Evolutionary conservation across 345 rosid species (phyloP).

Genomic region (Aquilaria yunnanensis): DNA sequence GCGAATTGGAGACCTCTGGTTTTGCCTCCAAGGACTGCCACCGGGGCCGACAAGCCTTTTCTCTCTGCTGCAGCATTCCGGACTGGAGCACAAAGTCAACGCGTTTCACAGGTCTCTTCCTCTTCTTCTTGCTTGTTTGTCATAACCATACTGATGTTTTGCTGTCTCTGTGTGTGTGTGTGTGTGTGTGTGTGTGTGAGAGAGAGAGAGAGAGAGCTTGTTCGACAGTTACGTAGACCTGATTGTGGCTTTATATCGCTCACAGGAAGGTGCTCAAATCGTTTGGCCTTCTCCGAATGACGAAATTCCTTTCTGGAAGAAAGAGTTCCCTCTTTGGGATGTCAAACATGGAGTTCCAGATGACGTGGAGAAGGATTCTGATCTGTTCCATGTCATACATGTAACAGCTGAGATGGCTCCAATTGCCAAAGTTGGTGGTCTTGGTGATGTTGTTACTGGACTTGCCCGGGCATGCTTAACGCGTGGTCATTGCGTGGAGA

Average conservation of each 20-base stretch:
- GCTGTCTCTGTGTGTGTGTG: constrained; percentile 16
- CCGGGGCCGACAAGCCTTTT: neutral
- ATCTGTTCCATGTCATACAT: constrained; percentile 36
- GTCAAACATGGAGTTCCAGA: constrained; percentile 14
- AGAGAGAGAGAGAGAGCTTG: too few relatives aligned
- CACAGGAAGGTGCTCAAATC: constrained; percentile 4
- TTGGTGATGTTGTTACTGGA: constrained; percentile 58
- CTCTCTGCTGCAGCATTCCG: neutral
- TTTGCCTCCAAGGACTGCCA: neutral
- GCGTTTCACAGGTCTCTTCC: constrained; percentile 6
- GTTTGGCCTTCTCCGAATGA: constrained; percentile 48
- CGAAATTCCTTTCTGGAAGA: constrained; percentile 49
- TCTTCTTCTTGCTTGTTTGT: neutral
- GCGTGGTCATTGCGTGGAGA: constrained; percentile 43
- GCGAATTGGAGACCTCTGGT: neutral
- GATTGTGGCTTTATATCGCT: neutral
- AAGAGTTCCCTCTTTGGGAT: constrained; percentile 35
- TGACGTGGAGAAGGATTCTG: constrained; percentile 32
- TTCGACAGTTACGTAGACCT: too few relatives aligned
- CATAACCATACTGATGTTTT: neutral
- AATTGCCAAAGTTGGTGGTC: constrained; percentile 64
- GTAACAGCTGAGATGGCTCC: constrained; percentile 61
- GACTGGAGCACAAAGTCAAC: constrained; percentile 5
- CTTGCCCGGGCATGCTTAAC: constrained; percentile 47
- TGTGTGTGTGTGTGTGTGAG: too few relatives aligned